Evolutionary conservation across 2,329 filamentous ascomycete genomes (phyloP).

Genomic region (Aurifilum marmelostoma): DNA sequence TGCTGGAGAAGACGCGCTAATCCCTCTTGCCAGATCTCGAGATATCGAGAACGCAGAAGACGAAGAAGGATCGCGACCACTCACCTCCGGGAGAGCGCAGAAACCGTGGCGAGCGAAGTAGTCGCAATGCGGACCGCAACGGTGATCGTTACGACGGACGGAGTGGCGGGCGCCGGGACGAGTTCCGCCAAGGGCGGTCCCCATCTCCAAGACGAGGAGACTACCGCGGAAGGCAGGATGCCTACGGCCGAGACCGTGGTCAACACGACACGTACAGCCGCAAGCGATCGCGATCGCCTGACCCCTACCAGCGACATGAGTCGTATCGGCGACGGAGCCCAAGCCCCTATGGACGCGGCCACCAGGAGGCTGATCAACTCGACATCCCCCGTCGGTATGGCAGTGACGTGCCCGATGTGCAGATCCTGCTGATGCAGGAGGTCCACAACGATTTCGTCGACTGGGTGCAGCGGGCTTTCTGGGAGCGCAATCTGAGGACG

Average conservation of each 20-base stretch:
- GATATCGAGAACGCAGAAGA: conserved; percentile 85
- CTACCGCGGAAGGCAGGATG: conserved; percentile 55
- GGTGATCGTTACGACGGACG: conserved; percentile 53
- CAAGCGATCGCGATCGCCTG: conserved; percentile 70
- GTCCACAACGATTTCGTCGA: conserved; percentile 78
- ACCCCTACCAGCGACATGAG: conserved; percentile 48
- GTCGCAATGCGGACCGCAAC: conserved; percentile 53
- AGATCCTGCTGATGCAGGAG: conserved; percentile 81
- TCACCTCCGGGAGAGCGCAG: conserved; percentile 60
- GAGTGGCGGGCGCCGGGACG: conserved; percentile 55
- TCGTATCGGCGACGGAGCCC: conserved; percentile 71
- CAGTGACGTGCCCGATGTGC: conserved; percentile 82
- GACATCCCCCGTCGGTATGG: conserved; percentile 75
- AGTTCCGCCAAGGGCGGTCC: conserved; percentile 65
- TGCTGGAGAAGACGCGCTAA: conserved; percentile 35
- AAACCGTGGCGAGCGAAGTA: conserved; percentile 41
- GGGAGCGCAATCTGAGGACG: conserved; percentile 69
- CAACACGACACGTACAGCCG: conserved; percentile 44
- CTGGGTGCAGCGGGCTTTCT: conserved; percentile 80
- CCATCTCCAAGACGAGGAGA: conserved; percentile 60
- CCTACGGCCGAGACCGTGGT: conserved; percentile 54
- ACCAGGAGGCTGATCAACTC: conserved; percentile 61
- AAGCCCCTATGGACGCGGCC: conserved; percentile 60
- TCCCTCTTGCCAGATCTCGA: conserved; percentile 69
- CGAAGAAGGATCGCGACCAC: conserved; percentile 58